Evolutionary conservation across 345 rosid species (phyloP).

Genomic region (Acer campestre): DNA sequence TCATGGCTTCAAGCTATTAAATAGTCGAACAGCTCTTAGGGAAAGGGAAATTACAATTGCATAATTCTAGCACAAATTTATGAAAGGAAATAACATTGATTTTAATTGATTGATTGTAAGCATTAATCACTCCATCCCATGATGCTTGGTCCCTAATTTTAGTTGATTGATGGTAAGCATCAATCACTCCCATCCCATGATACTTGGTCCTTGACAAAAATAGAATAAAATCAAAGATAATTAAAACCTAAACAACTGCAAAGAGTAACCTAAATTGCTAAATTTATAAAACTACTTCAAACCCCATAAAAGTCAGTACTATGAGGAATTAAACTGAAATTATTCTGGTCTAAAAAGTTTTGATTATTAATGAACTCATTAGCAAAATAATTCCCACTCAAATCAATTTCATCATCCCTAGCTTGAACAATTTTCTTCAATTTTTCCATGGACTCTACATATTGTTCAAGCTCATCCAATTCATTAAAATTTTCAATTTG

Average conservation of each 20-base stretch:
- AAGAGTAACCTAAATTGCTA: too few species aligned
- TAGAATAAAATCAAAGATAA: not conserved
- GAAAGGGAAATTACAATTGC: too few species aligned
- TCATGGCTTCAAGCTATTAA: too few species aligned
- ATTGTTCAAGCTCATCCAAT: not conserved
- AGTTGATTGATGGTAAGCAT: too few species aligned
- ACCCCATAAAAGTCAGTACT: not conserved
- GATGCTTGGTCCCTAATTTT: too few species aligned
- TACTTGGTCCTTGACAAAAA: too few species aligned
- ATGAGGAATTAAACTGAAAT: not conserved
- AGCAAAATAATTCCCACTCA: not conserved
- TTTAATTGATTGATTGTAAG: too few species aligned
- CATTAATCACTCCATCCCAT: too few species aligned
- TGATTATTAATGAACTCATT: not conserved
- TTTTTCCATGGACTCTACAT: not conserved
- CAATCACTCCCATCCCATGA: too few species aligned
- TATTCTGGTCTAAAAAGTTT: not conserved
- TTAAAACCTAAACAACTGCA: not conserved
- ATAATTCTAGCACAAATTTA: too few species aligned
- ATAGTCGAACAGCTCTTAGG: too few species aligned
- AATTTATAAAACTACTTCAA: not conserved
- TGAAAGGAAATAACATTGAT: too few species aligned
- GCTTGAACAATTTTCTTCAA: not conserved
- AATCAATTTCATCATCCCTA: slow-evolving; percentile 4
- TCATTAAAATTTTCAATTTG: not conserved